Conservation (phyloP, 2,329 filamentous ascomycete species). For the Sporothrix phasma region DNA sequence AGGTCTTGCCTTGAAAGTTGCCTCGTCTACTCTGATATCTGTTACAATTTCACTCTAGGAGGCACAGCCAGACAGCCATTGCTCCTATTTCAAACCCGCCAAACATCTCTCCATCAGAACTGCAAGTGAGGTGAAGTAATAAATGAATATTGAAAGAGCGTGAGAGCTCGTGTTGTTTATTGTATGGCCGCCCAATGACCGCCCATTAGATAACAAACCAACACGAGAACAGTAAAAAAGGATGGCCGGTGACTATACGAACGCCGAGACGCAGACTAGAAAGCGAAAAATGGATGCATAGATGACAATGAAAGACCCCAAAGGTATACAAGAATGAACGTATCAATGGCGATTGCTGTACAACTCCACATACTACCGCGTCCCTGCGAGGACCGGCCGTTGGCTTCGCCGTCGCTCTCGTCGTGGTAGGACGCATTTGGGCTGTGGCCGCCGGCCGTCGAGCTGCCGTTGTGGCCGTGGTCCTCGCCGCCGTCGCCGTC, state of each 20-base stretch:
- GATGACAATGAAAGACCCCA: not conserved
- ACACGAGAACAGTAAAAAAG: not conserved
- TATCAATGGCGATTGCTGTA: too few species aligned
- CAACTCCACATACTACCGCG: slow-evolving; percentile 6
- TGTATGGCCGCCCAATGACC: not conserved
- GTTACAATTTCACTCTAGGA: not conserved
- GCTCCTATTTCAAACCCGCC: not conserved
- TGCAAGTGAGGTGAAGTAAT: not conserved
- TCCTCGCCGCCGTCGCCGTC: slow-evolving; percentile 19
- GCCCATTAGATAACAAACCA: not conserved
- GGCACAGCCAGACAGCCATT: not conserved
- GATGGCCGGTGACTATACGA: not conserved
- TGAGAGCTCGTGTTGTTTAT: not conserved
- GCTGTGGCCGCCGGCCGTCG: not conserved
- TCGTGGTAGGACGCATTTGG: slow-evolving; percentile 8
- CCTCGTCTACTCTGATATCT: not conserved
- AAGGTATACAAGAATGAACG: not conserved
- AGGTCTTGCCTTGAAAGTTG: not conserved
- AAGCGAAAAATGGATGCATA: not conserved
- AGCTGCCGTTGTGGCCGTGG: not conserved
- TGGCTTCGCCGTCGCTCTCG: slow-evolving; percentile 11
- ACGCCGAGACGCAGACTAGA: not conserved
- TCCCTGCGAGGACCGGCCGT: not conserved
- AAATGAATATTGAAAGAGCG: not conserved
- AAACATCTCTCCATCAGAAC: too few species aligned